Evolutionary conservation across 176 grass and related monocot genomes (phyloP), one percentile per base, ranked within the genome.

Genomic region (Rhynchospora breviuscula): DNA sequence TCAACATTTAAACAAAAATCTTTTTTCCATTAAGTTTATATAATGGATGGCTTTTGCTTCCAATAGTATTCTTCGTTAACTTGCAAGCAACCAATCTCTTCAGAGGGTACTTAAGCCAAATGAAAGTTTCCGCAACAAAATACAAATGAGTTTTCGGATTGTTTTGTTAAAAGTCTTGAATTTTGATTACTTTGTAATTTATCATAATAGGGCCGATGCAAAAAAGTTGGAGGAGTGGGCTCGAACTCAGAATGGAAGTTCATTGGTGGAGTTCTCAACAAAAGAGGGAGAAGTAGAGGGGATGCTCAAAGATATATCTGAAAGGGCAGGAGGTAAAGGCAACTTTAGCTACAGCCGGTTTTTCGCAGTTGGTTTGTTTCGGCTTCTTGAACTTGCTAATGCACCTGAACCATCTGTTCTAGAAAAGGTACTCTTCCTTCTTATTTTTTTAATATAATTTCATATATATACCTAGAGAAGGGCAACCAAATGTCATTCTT

Each of bases 321-420:
- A 99, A 90, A 91, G 93, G 79, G 97, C 93, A 18, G 84, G 93
- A 83, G 88, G 91, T 82, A 90, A 92, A 33, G 91, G 88, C 91
- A 92, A 93, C 80, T 99, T 99, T 87, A 93, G 85, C 88, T 99
- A 99, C 85, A 96, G 97, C 25, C 89, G 93, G 35, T 99, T 99
- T 88, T 93, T 95, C 85, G 97, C 97, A 1, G 85, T 99, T 85
- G 97, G 97, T 57, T 88, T 99, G 66, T 99, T 99, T 88, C 93
- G 97, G 69, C 87, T 99, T 62, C 97, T 99, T 89, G 91, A 99
- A 86, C 86, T 95, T 26, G 74, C 93, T 85, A 99, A 95, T 90
- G 93, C 97, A 86, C 94, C 89, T 3, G 97, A 99, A 68, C 97
- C 97, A 79, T 90, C 89, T 72, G 62, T 99, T 73, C 82, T 99